Base-by-base conservation (phyloP, 768 basidiomycete species). In the Stropharia rugosoannulata region DNA sequence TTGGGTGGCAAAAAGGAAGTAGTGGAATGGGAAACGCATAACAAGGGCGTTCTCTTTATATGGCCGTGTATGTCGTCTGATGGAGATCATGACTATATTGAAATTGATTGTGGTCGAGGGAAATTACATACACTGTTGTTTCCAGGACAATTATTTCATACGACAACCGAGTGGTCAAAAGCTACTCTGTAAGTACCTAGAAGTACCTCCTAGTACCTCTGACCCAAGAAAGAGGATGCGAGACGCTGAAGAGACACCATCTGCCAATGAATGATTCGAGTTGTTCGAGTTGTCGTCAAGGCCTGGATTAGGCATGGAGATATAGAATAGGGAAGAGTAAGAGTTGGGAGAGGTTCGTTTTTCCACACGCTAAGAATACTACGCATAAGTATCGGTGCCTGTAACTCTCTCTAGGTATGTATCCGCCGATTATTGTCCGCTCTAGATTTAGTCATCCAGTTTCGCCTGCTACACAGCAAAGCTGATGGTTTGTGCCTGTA, bases 1-100 rank as follows among this genome's bases (percentile, higher is more conserved):
- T 80, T 80, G 79, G 68, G 71, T 69, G 65, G 67, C 66, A 70
- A 70, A 70, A 63, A 32, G 68, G 68, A 70, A 62, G 72, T 67
- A 66, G 62, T 62, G 69, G 68, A 66, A 69, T 66, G 58, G 59
- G 56, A 51, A 60, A 64, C 48, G 52, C 37, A 38, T 32, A 40
- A 56, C 47, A 29, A 22, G 29, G 38, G 29, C 38, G n/a, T 43
- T 29, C 19, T 44, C 15, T 55, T 62, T 64, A 59, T 62, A 62
- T 49, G 39, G 16, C 43, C 51, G 22, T 29, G n/a, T 1, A 9
- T 35, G 6, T 43, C 45, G n/a, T 54, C 48, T 46, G 52, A 58
- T 46, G 54, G 43, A 37, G 47, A 35, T 22, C 43, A 40, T 38
- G 12, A 27, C 29, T 19, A 47, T 49, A 41, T 50, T 59, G 39